A percentile compares a stretch with the other conserved stretches of the same genome.
Conservation (phyloP, 306 rosid genomes). For the Datisca glomerata region DNA sequence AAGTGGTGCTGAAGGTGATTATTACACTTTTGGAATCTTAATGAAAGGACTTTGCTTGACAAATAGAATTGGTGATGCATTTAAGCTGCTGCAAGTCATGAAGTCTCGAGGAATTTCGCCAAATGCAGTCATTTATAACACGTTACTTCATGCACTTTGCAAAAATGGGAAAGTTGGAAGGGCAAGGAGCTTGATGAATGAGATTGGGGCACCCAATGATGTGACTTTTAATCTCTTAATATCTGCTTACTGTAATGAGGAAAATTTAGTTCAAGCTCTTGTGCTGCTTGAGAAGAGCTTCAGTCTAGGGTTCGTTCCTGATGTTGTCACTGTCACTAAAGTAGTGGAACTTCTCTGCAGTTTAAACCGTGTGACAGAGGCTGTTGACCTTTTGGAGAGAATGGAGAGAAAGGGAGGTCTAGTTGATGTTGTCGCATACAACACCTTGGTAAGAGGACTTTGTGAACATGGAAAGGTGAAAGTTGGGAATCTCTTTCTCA, state of each 20-base stretch:
- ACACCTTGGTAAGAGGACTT: slow-evolving; percentile 59
- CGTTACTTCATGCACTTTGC: slow-evolving; percentile 66
- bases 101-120: slow-evolving; percentile 43
- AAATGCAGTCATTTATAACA: slow-evolving; percentile 53
- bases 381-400: slow-evolving; percentile 51
- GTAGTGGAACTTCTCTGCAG: slow-evolving; percentile 46
- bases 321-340: slow-evolving; percentile 48
- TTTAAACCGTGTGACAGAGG: slow-evolving; percentile 44
- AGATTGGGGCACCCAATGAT: slow-evolving; percentile 45
- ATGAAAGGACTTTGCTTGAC: slow-evolving; percentile 74
- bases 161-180: slow-evolving; percentile 63
- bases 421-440: slow-evolving; percentile 58
- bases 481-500: slow-evolving; percentile 46
- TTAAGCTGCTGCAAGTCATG: slow-evolving; percentile 62
- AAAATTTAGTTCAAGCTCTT: slow-evolving; percentile 57
- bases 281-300: slow-evolving; percentile 61
- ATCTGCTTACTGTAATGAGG: slow-evolving; percentile 50
- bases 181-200: slow-evolving; percentile 78
- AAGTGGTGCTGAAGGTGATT: slow-evolving; percentile 42
- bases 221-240: slow-evolving; percentile 57
- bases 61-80: slow-evolving; percentile 56
- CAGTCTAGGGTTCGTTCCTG: slow-evolving; percentile 44
- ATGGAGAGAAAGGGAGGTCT: slow-evolving; percentile 47
- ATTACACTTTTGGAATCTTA: slow-evolving; percentile 54
- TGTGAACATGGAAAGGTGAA: slow-evolving; percentile 43